Base-by-base conservation (phyloP, 345 rosid species). In the Hirschfeldia incana region DNA sequence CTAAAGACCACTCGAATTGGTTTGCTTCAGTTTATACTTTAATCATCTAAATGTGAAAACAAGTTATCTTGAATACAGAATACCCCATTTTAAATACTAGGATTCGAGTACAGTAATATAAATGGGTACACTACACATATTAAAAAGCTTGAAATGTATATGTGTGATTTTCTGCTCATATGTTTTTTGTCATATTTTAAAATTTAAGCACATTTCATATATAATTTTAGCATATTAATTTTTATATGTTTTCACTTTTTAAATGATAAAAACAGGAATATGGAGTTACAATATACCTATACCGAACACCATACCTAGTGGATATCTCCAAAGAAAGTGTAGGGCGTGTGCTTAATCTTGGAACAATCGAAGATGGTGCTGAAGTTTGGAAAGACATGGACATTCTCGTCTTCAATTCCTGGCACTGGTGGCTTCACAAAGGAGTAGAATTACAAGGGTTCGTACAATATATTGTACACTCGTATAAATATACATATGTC, bases 371-470 rank as follows among this genome's bases (percentile, higher is more conserved):
- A 16, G 85, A 53, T 11, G 98, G 97, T 11, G 80, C 83, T 64
- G 88, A 85, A 57, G 78, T 84, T 44, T 94, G 98, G 98, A 86
- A 59, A 80, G 90, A 89, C 65, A 92, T 89, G 94, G 98, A 94
- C 79, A 7, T 92, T 69, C 88, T 92, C 69, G 66, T 94, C 82
- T 94, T 94, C 84, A 94, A 94, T 78, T 87, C 94, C 5, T 94
- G 97, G 98, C 98, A 94, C 68, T 94, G 98, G 98, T 94, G 98
- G 98, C 84, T 88, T 42, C 98, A 92, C 85, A 83, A 83, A 3
- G 97, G 97, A 68, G 53, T 3, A 64, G 83, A 73, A 1, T 83
- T 93, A 29, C 94, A 89, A 76, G 84, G 84, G 98, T 92, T 73
- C 0, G 85, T 72, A 13, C 51, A 15, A 65, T 66, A 44, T 32